Evolutionary conservation across 345 rosid genomes (phyloP).

Genomic region (Hypericum androsaemum): DNA sequence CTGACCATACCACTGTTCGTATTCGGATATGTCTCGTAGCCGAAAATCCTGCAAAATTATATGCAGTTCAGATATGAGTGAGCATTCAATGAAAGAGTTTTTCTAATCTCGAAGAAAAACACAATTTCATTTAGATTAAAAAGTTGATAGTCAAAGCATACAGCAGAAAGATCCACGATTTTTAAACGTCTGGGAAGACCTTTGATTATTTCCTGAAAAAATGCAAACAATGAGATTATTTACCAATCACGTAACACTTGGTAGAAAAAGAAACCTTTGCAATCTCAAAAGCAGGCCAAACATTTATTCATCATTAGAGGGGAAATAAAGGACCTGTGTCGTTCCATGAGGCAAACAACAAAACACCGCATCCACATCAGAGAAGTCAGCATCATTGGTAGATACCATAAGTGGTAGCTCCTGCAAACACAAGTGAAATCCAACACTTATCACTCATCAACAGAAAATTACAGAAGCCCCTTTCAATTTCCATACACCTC

Average conservation of each 20-base stretch:
- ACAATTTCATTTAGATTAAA: conserved; percentile 1
- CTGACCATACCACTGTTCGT: conserved; percentile 98
- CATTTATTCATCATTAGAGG: background rate
- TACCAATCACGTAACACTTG: background rate
- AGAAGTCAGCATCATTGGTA: conserved; percentile 69
- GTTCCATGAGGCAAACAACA: conserved; percentile 99
- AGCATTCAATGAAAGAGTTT: background rate
- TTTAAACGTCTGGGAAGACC: conserved; percentile 58
- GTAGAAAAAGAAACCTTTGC: background rate
- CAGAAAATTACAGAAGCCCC: background rate
- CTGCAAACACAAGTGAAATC: conserved; percentile 27
- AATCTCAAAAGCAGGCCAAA: background rate
- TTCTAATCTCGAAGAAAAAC: background rate
- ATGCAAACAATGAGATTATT: background rate
- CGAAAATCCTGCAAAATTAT: conserved; percentile 52
- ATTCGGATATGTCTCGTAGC: conserved; percentile 53
- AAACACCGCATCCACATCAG: conserved; percentile 77
- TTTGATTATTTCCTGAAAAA: conserved; percentile 69
- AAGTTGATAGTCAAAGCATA: conserved; percentile 22
- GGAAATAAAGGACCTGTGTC: conserved; percentile 51
- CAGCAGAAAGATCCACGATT: conserved; percentile 97
- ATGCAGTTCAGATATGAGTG: conserved; percentile 5
- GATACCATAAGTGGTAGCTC: conserved; percentile 71
- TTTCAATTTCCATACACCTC: too few relatives aligned
- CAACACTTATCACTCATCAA: too few relatives aligned